Conservation (phyloP, 306 rosid genomes). For the Gastrolobium villosum region DNA sequence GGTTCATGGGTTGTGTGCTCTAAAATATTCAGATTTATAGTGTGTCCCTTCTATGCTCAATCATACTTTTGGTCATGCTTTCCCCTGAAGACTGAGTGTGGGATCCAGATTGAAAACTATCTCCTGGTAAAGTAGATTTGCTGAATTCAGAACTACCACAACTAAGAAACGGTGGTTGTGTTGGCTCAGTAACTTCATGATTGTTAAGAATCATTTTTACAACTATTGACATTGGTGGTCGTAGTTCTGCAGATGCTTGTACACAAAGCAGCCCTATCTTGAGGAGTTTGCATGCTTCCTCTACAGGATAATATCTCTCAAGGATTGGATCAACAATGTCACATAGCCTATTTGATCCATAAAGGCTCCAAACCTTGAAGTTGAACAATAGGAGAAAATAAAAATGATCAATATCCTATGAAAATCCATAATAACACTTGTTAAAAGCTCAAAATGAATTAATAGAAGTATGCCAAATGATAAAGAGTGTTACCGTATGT, state of each 20-base stretch:
- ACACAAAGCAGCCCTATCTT: slow-evolving; percentile 53
- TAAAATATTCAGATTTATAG: neutral
- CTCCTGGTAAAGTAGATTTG: slow-evolving; percentile 17
- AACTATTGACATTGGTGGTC: slow-evolving; percentile 55
- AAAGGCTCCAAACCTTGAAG: slow-evolving; percentile 51
- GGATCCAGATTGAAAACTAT: slow-evolving; percentile 34
- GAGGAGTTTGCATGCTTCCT: slow-evolving; percentile 50
- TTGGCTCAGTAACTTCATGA: slow-evolving; percentile 44
- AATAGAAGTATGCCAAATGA: neutral
- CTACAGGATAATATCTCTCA: slow-evolving; percentile 30
- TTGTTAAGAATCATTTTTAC: slow-evolving; percentile 49
- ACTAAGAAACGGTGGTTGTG: slow-evolving; percentile 47
- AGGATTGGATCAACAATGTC: slow-evolving; percentile 48
- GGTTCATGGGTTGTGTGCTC: neutral
- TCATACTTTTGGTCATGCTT: slow-evolving; percentile 42
- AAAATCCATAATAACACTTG: neutral
- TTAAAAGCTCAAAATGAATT: neutral
- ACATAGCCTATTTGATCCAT: slow-evolving; percentile 46
- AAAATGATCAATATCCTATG: slow-evolving; percentile 3
- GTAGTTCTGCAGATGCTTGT: slow-evolving; percentile 52
- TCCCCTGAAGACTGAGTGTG: slow-evolving; percentile 43
- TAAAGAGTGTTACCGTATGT: slow-evolving; percentile 26
- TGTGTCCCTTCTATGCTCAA: slow-evolving; percentile 26
- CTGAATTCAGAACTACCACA: slow-evolving; percentile 42
- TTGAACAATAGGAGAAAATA: slow-evolving; percentile 8